Evolutionary conservation across 1,139 yeast genomes (phyloP), one percentile per base, ranked within the genome.

Genomic region (Blastobotrys elegans): DNA sequence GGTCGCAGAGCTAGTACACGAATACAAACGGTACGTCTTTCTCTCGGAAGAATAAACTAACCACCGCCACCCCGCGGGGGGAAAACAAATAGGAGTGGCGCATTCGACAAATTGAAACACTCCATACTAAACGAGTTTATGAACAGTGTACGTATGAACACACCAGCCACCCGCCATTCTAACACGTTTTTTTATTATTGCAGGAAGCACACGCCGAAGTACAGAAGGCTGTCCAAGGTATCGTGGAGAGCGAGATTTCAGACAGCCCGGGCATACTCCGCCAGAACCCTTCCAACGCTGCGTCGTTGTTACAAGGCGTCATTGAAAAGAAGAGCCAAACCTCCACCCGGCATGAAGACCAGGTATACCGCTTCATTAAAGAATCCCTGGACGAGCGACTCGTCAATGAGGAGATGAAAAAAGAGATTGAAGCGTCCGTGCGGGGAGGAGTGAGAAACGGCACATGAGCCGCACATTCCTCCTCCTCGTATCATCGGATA

Each of bases 1-100:
- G 13, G 32, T 20, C 7, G 21, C 33, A 11, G 45, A 42, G 6
- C 43, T 58, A 29, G 57, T 58, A 11, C 53, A 58, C 20, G 57
- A 51, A 49, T 63, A 62, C 52, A 65, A 64, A 44, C 54, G 63
- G 11, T 52, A 58, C n/a, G n/a, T n/a, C n/a, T n/a, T n/a, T n/a
- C n/a, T n/a, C n/a, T n/a, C n/a, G n/a, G n/a, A n/a, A n/a, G n/a
- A n/a, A n/a, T n/a, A n/a, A n/a, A n/a, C n/a, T n/a, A n/a, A n/a
- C n/a, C n/a, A n/a, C n/a, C n/a, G n/a, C n/a, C n/a, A n/a, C n/a
- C n/a, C n/a, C n/a, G n/a, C n/a, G n/a, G n/a, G n/a, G n/a, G n/a
- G n/a, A n/a, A n/a, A n/a, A n/a, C n/a, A n/a, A n/a, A n/a, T n/a
- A n/a, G n/a, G n/a, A n/a, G n/a, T 14, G 69, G 69, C 5, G 50